Base-by-base conservation (phyloP, 1,139 yeast genomes). In the Sugiyamaella neomexicana region DNA sequence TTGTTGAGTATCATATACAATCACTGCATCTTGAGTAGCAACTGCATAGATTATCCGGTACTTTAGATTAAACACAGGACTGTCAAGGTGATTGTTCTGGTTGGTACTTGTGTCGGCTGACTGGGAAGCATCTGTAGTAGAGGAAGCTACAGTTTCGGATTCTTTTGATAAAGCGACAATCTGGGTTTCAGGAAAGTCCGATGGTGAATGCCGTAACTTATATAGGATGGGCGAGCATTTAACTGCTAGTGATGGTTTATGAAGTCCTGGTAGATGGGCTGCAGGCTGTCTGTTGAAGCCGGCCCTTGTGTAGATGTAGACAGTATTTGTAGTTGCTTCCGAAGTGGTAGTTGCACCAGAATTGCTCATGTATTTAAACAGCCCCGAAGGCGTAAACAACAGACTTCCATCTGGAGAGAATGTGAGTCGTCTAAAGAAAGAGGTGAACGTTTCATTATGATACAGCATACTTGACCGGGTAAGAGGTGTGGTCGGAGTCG, bases 401-500 rank as follows among this genome's bases (percentile, higher is more conserved):
- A 93, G 69, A 52, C 79, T 76, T 0, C 99, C 99, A 69, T 95
- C 98, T 0, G 97, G 96, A 0, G 97, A 85, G 65, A 90, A 89
- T 0, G 85, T 71, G 55, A 91, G 75, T 56, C 99, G 74, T 58
- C 99, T 76, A 74, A 93, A 93, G 67, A 95, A 93, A 1, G 97
- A 86, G 55, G 89, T 89, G 36, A 91, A 76, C 0, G 96, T 83
- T 65, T 93, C 99, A 57, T 91, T 83, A 64, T 89, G 95, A 66
- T 86, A 90, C 23, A 88, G 66, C 61, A 61, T 56, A 40, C 55
- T 46, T 29, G 57, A 47, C 8, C 57, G 45, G 16, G 55, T 47
- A 16, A 46, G 16, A 6, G 52, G 52, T 16, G 23, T 45, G 16
- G 40, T 20, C 17, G 54, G 56, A 20, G 60, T 49, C 40, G 56